A percentile compares a stretch with the other conserved stretches of the same genome.
phyloP scores from a whole-genome alignment of 2,329 filamentous ascomycete genomes.

The Pseudonectria buxi region DNA sequence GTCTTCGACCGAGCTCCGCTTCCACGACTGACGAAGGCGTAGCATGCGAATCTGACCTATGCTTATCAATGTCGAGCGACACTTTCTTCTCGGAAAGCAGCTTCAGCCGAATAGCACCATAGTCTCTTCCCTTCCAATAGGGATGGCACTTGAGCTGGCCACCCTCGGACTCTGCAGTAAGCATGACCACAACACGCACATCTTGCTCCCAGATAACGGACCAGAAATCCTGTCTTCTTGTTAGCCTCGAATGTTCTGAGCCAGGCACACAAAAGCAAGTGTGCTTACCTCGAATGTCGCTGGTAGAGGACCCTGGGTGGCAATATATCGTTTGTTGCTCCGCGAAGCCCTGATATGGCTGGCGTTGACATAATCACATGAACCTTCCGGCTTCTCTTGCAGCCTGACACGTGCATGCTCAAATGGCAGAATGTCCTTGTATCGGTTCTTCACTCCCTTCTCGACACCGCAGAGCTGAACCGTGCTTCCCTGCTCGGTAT shows the following conservation, averaged over 20 bases:
- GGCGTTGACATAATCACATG: constrained; percentile 93
- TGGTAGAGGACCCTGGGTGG: constrained; percentile 87
- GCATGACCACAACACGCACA: constrained; percentile 88
- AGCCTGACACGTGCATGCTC: constrained; percentile 86
- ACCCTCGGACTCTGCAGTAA: constrained; percentile 89
- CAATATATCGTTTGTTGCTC: constrained; percentile 91
- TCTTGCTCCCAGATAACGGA: constrained; percentile 96
- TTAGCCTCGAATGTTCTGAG: constrained; percentile 17
- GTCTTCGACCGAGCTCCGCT: constrained; percentile 39
- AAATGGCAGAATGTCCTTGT: constrained; percentile 96
- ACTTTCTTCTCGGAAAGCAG: constrained; percentile 76
- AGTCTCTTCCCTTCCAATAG: constrained; percentile 79
- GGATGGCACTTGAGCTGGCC: constrained; percentile 92
- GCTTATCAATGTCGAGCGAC: constrained; percentile 62
- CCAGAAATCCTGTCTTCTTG: constrained; percentile 75
- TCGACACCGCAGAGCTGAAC: constrained; percentile 87
- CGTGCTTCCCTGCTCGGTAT: constrained; percentile 19
- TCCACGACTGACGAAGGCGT: constrained; percentile 16
- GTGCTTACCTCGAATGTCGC: constrained; percentile 75
- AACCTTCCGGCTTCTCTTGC: constrained; percentile 56
- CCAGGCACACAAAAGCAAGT: neutral
- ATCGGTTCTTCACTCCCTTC: constrained; percentile 90
- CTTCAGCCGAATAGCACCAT: constrained; percentile 70
- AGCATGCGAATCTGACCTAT: constrained; percentile 34
- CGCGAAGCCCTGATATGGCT: constrained; percentile 74